Base-by-base conservation (phyloP, 768 basidiomycete species). In the Lactarius tabidus region DNA sequence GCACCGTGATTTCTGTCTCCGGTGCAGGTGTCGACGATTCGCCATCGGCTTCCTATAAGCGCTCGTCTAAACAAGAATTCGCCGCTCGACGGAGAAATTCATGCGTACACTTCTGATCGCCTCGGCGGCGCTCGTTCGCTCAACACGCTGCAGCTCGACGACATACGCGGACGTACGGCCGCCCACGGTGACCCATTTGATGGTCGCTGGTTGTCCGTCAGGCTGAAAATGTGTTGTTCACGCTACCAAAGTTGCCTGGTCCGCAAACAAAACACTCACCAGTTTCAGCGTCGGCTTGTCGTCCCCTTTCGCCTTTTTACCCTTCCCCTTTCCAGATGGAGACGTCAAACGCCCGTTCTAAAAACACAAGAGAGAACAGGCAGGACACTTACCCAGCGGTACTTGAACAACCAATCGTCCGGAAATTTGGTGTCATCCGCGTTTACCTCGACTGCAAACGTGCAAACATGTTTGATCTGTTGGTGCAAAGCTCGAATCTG, bases 81-180 rank as follows among this genome's bases (percentile, higher is more conserved):
- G 29, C 15, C 17, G 31, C 8, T 6, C 43, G 26, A 3, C 35
- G 6, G 3, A 20, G 23, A n/a, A 33, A 38, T 10, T 15, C 17
- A 45, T 14, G 26, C 58, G 14, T 52, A 58, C 60, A 43, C 52
- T 48, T 18, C 12, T 8, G 35, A 23, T 31, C 33, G 26, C 45
- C 33, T 60, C 54, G 31, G 60, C 23, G 2, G 43, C 38, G 31
- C 7, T 35, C 20, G 41, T 31, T 33, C 60, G 62, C 23, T 48
- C 33, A 12, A 77, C 71, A 33, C 72, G 70, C 72, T 91, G 90
- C 12, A 91, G 75, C 74, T 91, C 84, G 15, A 72, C 71, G 9
- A 91, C 85, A 69, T 81, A 87, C 17, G 90, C 90, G 3, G 89
- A 89, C 9, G 90, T 91, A 18, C 90, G 80, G 3, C 90, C 89